Conservation (phyloP, 1,139 yeast species). For the Debaryomyces sp. region DNA sequence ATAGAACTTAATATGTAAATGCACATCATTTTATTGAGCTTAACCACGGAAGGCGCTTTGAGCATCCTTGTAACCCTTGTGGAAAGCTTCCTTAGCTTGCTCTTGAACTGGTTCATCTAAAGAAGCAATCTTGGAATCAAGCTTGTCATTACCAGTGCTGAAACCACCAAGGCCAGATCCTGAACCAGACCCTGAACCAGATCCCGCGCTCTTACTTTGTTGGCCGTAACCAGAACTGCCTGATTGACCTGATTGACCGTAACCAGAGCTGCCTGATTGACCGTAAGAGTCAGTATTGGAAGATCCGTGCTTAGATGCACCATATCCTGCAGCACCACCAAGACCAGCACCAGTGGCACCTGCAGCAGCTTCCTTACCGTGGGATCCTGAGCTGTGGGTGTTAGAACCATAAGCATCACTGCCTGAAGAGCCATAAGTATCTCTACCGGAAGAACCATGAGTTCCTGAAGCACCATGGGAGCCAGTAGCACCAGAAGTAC, state of each 20-base stretch:
- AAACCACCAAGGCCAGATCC: constrained; percentile 19
- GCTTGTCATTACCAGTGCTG: constrained; percentile 37
- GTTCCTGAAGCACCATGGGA: constrained; percentile 8
- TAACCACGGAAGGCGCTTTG: constrained; percentile 23
- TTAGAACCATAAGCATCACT: constrained; percentile 10
- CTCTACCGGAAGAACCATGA: constrained; percentile 12
- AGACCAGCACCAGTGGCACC: constrained; percentile 6
- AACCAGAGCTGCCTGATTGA: constrained; percentile 8
- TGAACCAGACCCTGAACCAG: too few species aligned
- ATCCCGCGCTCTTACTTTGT: constrained; percentile 1
- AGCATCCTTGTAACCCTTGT: constrained; percentile 41
- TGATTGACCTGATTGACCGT: too few species aligned
- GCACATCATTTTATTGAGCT: neutral
- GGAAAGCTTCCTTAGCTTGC: constrained; percentile 42
- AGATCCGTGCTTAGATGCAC: constrained; percentile 1
- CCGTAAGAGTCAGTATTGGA: constrained; percentile 3
- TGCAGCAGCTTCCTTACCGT: constrained; percentile 1
- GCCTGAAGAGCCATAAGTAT: constrained; percentile 7
- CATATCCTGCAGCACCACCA: constrained; percentile 7
- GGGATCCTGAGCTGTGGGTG: constrained; percentile 12
- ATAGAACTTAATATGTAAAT: constrained; percentile 3
- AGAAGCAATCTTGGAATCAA: constrained; percentile 35
- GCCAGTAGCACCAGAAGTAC: constrained; percentile 10
- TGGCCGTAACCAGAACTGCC: too few species aligned
- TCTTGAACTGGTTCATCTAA: constrained; percentile 38